Base-by-base conservation (phyloP, 2,329 filamentous ascomycete genomes). In the Pseudocercospora vitis region DNA sequence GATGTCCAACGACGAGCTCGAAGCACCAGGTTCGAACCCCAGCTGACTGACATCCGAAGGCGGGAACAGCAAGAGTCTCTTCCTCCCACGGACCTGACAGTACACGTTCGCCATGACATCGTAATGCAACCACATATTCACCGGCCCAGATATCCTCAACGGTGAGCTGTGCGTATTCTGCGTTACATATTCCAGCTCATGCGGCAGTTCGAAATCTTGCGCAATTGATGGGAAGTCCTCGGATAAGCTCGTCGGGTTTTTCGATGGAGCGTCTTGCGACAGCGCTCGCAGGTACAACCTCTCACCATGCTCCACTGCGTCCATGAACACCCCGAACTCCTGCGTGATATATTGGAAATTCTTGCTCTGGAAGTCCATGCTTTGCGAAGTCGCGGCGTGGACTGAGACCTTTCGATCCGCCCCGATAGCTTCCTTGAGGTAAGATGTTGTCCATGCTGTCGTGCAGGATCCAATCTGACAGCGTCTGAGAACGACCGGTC, bases 81-180 rank as follows among this genome's bases (percentile, higher is more conserved):
- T 95, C 1, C 80, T 78, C 3, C 91, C 90, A 31, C 75, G 73
- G 48, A 95, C 79, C 67, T 96, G 91, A 64, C 86, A 90, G 56
- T 94, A 86, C 3, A 95, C 78, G 64, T 95, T 96, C 46, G 89
- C 88, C 80, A 95, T 91, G 12, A 94, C 89, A 72, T 95, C 89
- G 74, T 94, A 95, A 71, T 95, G 89, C 26, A 95, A 77, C 91
- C 91, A 96, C 82, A 96, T 88, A 33, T 85, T 87, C 8, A 92
- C 87, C 1, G 82, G 82, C 0, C 89, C 89, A 3, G 88, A 92
- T 55, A 95, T 84, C 16, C 90, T 81, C 19, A 95, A 73, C 0
- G 91, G 85, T 2, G 88, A 91, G 68, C 87, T 92, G 67, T 95
- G 90, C 3, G 81, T 71, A 57, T 83, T 83, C n/a, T 84, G 74